phyloP scores from a whole-genome alignment of 106 monocot genomes.

The Hemerocallis citrina region DNA sequence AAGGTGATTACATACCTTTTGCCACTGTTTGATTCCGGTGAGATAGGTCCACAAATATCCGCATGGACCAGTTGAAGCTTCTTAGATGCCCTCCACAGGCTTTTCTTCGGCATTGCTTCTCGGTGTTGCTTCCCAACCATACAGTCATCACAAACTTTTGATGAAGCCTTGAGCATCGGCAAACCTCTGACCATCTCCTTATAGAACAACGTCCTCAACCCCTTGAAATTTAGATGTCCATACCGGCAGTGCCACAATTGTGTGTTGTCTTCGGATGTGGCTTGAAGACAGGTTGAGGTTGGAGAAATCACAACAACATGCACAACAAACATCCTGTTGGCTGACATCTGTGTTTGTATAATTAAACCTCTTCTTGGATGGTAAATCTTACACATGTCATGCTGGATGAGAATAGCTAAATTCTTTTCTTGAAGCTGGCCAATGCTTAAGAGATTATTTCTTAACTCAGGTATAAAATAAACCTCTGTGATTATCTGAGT shows the following conservation, averaged over 20 bases:
- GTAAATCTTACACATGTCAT: not conserved
- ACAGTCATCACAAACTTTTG: not conserved
- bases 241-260: not conserved
- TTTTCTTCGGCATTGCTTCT: not conserved
- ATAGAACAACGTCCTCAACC: not conserved
- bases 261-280: not conserved
- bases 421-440: not conserved
- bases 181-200: not conserved
- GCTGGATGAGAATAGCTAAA: not conserved
- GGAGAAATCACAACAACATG: no score
- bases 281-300: not conserved
- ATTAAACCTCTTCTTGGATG: not conserved
- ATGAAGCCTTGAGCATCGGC: not conserved
- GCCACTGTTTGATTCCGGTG: not conserved
- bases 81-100: not conserved
- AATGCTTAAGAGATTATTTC: not conserved
- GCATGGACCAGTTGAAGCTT: not conserved
- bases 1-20: not conserved
- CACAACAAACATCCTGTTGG: not conserved
- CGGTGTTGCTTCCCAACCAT: slow-evolving; percentile 1
- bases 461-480: not conserved
- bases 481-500: not conserved
- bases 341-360: not conserved
- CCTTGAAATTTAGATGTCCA: not conserved
- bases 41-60: not conserved